A percentile compares a stretch with the other conserved stretches of the same genome.
phyloP scores from a whole-genome alignment of 1,284 basidiomycete species.

The Heliocybe sulcata region DNA sequence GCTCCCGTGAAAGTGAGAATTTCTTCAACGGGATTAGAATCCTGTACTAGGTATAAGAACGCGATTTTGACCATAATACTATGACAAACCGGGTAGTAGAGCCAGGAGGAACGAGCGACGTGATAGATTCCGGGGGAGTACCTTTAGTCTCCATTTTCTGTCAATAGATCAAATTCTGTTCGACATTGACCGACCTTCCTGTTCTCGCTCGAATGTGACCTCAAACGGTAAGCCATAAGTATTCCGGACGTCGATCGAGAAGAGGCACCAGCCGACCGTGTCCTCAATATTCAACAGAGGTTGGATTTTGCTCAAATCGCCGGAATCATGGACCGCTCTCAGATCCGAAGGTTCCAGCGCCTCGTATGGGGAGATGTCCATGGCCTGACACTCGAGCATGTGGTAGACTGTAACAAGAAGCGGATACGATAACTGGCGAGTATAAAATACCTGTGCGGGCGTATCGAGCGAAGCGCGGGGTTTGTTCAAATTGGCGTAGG shows the following conservation, averaged over 20 bases:
- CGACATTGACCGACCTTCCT: conserved; percentile 39
- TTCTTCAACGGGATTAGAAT: conserved; percentile 76
- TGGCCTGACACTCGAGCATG: conserved; percentile 78
- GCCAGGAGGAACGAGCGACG: conserved; percentile 71
- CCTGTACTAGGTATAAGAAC: conserved; percentile 29
- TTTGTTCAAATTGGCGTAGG: conserved; percentile 71
- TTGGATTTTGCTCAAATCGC: conserved; percentile 10
- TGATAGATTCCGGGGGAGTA: conserved; percentile 33
- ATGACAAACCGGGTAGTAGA: conserved; percentile 66
- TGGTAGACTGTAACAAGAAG: conserved; percentile 90
- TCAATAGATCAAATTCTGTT: not conserved
- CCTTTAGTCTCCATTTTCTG: conserved; percentile 22
- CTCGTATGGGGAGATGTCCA: conserved; percentile 70
- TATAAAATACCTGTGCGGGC: conserved; percentile 58
- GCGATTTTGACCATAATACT: not conserved
- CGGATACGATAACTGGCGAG: conserved; percentile 78
- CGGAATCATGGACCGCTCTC: not conserved
- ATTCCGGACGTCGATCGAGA: conserved; percentile 84
- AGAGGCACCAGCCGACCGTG: conserved; percentile 71
- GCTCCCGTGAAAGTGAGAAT: conserved; percentile 51
- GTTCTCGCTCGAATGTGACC: conserved; percentile 64
- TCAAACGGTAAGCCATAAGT: conserved; percentile 87
- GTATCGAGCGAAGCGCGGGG: conserved; percentile 24
- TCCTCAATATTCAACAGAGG: conserved; percentile 35
- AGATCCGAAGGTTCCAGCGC: conserved; percentile 22